Evolutionary conservation across 768 basidiomycete species (phyloP).

Genomic region (Leccinum arenicola): DNA sequence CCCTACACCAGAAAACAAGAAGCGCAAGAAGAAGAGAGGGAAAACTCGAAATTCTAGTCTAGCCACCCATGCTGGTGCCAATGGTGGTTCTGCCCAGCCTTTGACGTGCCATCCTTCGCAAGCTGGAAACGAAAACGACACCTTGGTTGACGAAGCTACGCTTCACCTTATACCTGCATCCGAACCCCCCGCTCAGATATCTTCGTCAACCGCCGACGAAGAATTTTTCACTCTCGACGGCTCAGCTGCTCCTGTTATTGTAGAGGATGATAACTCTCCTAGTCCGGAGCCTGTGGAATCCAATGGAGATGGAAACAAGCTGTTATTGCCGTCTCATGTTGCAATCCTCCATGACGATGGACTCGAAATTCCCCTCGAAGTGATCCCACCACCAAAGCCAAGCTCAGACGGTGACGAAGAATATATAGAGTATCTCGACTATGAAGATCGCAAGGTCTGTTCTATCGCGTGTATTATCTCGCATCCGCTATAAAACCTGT

Average conservation of each 20-base stretch:
- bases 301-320: conserved; percentile 14
- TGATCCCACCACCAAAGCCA: conserved; percentile 40
- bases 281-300: conserved; percentile 14
- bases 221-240: conserved; percentile 52
- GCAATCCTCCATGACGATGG: conserved; percentile 40
- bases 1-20: conserved; percentile 18
- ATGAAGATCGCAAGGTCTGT: conserved; percentile 59
- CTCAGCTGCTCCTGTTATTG: conserved; percentile 37
- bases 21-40: conserved; percentile 29
- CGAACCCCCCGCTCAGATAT: conserved; percentile 30
- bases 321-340: conserved; percentile 73
- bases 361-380: conserved; percentile 39
- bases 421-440: conserved; percentile 78
- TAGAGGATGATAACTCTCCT: conserved; percentile 8
- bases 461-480: background rate
- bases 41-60: conserved; percentile 17
- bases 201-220: conserved; percentile 18
- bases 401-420: conserved; percentile 57
- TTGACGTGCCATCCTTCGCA: conserved; percentile 22
- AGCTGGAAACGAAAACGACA: conserved; percentile 1
- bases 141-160: conserved; percentile 4
- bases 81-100: conserved; percentile 16
- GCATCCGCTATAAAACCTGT: background rate
- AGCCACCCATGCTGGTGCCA: conserved; percentile 11
- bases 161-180: conserved; percentile 37